phyloP scores from a whole-genome alignment of 2,329 filamentous ascomycete genomes.

The Pyrenochaeta sp. region DNA sequence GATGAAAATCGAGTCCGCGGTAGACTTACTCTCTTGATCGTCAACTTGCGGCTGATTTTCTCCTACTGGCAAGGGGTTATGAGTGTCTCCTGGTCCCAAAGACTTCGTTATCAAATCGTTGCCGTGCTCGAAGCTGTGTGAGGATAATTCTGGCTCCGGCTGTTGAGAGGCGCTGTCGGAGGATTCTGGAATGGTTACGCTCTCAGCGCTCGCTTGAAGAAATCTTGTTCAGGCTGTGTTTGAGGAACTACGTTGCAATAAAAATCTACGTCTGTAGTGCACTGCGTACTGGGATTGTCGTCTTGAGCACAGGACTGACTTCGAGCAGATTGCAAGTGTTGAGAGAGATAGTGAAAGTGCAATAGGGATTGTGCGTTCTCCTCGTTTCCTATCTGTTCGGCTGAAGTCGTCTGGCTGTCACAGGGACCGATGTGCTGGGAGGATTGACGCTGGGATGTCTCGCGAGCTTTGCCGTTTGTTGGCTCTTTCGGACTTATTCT shows the following conservation, averaged over 20 bases:
- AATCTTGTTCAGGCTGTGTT: constrained; percentile 1
- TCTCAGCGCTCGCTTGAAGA: constrained; percentile 6
- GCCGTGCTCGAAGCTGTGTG: constrained; percentile 1
- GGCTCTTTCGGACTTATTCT: neutral
- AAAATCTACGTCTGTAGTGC: neutral
- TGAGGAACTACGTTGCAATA: neutral
- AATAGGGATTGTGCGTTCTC: constrained; percentile 22
- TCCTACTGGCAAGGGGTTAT: neutral
- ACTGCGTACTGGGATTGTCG: neutral
- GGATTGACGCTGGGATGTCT: constrained; percentile 2
- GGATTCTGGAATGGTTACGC: constrained; percentile 4
- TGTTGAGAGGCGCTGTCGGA: constrained; percentile 3
- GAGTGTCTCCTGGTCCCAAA: neutral
- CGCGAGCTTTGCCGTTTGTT: neutral
- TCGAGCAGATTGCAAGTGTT: neutral
- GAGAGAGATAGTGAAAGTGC: constrained; percentile 11
- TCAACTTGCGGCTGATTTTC: neutral
- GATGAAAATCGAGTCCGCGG: neutral
- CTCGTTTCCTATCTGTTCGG: constrained; percentile 15
- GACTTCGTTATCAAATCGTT: neutral
- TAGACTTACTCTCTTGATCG: neutral
- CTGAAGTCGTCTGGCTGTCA: constrained; percentile 7
- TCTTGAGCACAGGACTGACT: neutral
- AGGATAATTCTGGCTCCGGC: neutral
- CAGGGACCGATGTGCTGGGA: constrained; percentile 4